A percentile compares a stretch with the other conserved stretches of the same genome.
Conservation (phyloP, 768 basidiomycete genomes). For the Auricularia heimuer region DNA sequence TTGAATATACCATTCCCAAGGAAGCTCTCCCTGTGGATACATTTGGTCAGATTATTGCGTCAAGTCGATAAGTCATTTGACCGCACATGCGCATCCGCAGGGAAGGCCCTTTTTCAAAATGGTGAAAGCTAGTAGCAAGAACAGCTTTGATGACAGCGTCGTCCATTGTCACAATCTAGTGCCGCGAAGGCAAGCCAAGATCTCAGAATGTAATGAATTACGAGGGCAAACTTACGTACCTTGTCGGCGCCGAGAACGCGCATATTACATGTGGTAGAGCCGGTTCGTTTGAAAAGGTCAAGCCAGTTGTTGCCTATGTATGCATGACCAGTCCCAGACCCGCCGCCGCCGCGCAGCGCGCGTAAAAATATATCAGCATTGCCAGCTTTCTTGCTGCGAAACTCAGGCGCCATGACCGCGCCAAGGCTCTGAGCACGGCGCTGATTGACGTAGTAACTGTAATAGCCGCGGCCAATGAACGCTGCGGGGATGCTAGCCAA, state of each 20-base stretch:
- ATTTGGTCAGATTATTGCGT: constrained; percentile 47
- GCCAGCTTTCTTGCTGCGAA: too few species aligned
- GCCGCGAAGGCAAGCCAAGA: background rate
- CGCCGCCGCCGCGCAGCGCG: too few species aligned
- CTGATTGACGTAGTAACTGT: too few species aligned
- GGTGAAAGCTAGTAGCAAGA: constrained; percentile 51
- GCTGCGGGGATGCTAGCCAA: too few species aligned
- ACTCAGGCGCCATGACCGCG: too few species aligned
- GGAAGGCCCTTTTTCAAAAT: constrained; percentile 51
- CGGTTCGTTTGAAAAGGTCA: constrained; percentile 57
- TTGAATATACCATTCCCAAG: constrained; percentile 1
- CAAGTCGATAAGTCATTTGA: too few species aligned
- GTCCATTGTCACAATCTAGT: constrained; percentile 65
- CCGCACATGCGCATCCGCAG: too few species aligned
- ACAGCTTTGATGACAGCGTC: constrained; percentile 58
- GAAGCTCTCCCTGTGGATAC: constrained; percentile 60
- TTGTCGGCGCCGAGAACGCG: constrained; percentile 60
- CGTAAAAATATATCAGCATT: too few species aligned
- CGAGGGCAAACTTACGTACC: constrained; percentile 29
- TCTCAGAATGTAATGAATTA: too few species aligned
- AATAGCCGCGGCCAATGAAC: too few species aligned
- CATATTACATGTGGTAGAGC: constrained; percentile 59
- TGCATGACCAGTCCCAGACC: constrained; percentile 14
- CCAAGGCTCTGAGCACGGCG: too few species aligned
- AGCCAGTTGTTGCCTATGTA: constrained; percentile 57